Conservation (phyloP, 2,329 filamentous ascomycete genomes). For the Clonostachys rosea region DNA sequence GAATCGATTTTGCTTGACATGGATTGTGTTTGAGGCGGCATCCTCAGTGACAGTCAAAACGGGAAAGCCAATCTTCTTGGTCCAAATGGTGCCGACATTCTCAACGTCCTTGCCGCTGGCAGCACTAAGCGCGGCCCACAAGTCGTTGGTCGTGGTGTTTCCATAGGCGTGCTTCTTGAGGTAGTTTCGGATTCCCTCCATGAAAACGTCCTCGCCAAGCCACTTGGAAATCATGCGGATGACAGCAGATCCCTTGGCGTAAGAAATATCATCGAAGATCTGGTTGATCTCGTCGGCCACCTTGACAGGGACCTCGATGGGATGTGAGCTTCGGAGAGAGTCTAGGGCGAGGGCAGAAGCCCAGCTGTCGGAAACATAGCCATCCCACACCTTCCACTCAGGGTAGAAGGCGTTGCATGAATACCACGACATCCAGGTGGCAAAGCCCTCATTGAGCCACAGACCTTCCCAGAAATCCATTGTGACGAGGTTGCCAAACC, state of each 20-base stretch:
- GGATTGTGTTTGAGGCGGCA: slow-evolving; percentile 76
- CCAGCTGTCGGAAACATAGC: slow-evolving; percentile 94
- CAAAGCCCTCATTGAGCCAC: slow-evolving; percentile 95
- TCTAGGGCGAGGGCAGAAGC: slow-evolving; percentile 89
- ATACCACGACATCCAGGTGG: slow-evolving; percentile 96
- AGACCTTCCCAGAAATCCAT: slow-evolving; percentile 97
- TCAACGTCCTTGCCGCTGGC: slow-evolving; percentile 85
- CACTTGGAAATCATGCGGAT: slow-evolving; percentile 95
- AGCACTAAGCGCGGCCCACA: slow-evolving; percentile 85
- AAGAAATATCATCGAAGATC: slow-evolving; percentile 96
- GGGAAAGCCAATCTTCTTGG: slow-evolving; percentile 91
- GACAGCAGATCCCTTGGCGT: slow-evolving; percentile 92
- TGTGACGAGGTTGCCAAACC: slow-evolving; percentile 92
- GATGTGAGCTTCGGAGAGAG: slow-evolving; percentile 84
- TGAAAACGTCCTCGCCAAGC: slow-evolving; percentile 83
- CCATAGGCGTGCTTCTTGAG: slow-evolving; percentile 83
- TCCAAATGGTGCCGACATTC: slow-evolving; percentile 89
- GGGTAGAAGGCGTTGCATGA: slow-evolving; percentile 89
- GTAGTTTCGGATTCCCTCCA: slow-evolving; percentile 89
- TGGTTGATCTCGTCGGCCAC: slow-evolving; percentile 96
- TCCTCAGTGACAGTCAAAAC: slow-evolving; percentile 83
- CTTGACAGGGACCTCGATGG: slow-evolving; percentile 91
- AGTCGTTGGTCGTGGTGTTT: slow-evolving; percentile 84
- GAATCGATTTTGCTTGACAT: slow-evolving; percentile 83
- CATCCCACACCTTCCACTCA: slow-evolving; percentile 96